Percentiles rank a stretch among this genome's conserved stretches.
Evolutionary conservation across 257 asterid species (phyloP).

Genomic region (Nicotiana obtusifolia): DNA sequence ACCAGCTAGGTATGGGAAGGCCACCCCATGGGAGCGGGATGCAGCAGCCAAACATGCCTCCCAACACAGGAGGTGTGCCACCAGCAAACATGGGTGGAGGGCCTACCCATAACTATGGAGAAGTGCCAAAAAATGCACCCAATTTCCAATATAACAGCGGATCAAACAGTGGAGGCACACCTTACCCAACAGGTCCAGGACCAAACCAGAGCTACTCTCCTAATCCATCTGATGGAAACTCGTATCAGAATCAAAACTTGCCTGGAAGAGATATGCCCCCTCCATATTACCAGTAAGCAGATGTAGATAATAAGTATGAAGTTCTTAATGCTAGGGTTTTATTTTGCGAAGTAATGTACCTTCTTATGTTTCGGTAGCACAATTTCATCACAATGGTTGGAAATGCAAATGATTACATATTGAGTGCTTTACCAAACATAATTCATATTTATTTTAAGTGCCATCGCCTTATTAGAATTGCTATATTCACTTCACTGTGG

Average conservation of each 20-base stretch:
- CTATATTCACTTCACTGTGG: background rate
- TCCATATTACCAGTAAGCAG: conserved; percentile 23
- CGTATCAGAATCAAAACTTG: conserved; percentile 32
- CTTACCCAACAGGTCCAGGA: conserved; percentile 29
- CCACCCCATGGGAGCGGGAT: conserved; percentile 27
- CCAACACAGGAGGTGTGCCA: conserved; percentile 4
- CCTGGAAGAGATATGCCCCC: conserved; percentile 44
- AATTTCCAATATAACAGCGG: conserved; percentile 25
- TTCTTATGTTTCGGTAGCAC: background rate
- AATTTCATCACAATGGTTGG: background rate
- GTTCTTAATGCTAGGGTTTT: background rate
- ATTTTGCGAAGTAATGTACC: background rate
- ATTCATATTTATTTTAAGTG: background rate
- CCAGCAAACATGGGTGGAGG: conserved; percentile 17
- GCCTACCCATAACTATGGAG: conserved; percentile 15
- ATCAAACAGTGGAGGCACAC: conserved; percentile 18
- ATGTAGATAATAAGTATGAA: conserved; percentile 16
- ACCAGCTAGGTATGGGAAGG: background rate
- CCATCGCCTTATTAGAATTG: background rate
- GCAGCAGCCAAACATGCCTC: conserved; percentile 19
- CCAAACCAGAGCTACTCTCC: conserved; percentile 30
- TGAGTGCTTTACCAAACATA: background rate
- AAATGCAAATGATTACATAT: background rate
- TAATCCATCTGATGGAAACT: conserved; percentile 17
- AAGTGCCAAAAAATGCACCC: conserved; percentile 10